A percentile compares a stretch with the other conserved stretches of the same genome.
These are phyloP conservation scores for Fusarium continuum DNA, from an alignment of 2,329 filamentous ascomycete species.

Conservation along the genomic window DNA sequence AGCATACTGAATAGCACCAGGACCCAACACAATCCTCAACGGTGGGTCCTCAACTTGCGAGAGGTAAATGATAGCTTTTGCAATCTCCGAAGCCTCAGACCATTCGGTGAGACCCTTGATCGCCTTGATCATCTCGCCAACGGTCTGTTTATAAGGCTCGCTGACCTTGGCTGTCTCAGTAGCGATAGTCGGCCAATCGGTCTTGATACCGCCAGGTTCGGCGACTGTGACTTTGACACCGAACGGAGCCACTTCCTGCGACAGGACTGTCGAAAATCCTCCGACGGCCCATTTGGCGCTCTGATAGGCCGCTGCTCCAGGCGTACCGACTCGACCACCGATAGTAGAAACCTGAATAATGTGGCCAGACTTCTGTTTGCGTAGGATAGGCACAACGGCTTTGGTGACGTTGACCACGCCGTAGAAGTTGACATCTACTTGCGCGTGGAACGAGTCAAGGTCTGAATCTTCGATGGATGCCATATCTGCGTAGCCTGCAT, in stretches of 20 bases:
- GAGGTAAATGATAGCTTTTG: constrained; percentile 43
- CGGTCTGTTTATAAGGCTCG: constrained; percentile 48
- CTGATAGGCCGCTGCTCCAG: constrained; percentile 50
- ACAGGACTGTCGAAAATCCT: constrained; percentile 50
- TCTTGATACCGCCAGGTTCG: constrained; percentile 54
- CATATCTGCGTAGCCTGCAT: constrained; percentile 65
- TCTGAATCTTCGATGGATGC: constrained; percentile 63
- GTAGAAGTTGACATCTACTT: constrained; percentile 69
- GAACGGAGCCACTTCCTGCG: constrained; percentile 48
- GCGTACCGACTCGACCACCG: constrained; percentile 48
- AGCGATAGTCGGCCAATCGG: constrained; percentile 50
- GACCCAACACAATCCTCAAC: constrained; percentile 46
- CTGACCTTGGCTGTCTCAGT: constrained; percentile 42
- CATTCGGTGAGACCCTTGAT: neutral
- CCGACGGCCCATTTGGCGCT: constrained; percentile 52
- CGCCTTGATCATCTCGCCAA: constrained; percentile 44
- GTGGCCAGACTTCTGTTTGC: constrained; percentile 43
- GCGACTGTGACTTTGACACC: constrained; percentile 53
- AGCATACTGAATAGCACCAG: constrained; percentile 41
- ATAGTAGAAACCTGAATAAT: constrained; percentile 54
- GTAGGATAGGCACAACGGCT: constrained; percentile 49
- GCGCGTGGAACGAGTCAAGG: constrained; percentile 57
- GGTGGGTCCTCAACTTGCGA: constrained; percentile 43
- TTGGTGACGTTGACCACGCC: constrained; percentile 64
- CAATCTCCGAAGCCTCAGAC: constrained; percentile 40